Evolutionary conservation across 108 stramenopile genomes (phyloP), one percentile per base, ranked within the genome.

Genomic region (Nitzschia sp.): DNA sequence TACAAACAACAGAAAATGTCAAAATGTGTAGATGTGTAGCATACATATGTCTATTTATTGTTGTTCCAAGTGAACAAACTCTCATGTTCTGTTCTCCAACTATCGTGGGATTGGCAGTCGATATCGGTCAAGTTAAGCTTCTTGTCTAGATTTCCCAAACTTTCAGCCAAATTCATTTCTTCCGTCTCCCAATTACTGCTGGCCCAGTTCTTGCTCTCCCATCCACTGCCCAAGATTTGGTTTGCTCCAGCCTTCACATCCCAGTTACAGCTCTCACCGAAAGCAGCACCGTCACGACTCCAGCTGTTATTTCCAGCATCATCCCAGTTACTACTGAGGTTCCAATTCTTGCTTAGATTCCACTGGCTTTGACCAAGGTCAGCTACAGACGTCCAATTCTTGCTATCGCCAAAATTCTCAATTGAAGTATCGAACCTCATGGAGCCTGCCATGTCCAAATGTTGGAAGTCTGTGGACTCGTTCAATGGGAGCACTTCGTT

Each of bases 51-150:
- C 5, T 5, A 34, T 34, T 34, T 34, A 1, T 34, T 34, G 29
- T 34, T 17, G n/a, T 48, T 54, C 22, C 53, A 54, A 24, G 22
- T 54, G 53, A 54, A 24, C 20, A 54, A 25, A 21, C 24, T 25
- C 22, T 40, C 39, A 39, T 58, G 57, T 37, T 58, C 57, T 3
- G 57, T 58, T 7, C 15, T 1, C 57, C 57, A 58, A 41, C 57
- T 58, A 20, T 19, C 38, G 7, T 58, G 57, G 14, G 57, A 58
- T 7, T 58, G 57, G 39, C 57, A 58, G 57, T 58, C 57, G 8
- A 58, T 58, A 58, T 34, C 57, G 38, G 11, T 6, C 5, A 58
- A 20, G 11, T 58, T 10, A 1, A 58, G 19, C 37, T 34, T 58
- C 39, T 58, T 58, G 39, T 58, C 57, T 37, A 58, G 38, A 40